Base-by-base conservation (phyloP, 2,329 filamentous ascomycete genomes). In the Diplodia mutila region DNA sequence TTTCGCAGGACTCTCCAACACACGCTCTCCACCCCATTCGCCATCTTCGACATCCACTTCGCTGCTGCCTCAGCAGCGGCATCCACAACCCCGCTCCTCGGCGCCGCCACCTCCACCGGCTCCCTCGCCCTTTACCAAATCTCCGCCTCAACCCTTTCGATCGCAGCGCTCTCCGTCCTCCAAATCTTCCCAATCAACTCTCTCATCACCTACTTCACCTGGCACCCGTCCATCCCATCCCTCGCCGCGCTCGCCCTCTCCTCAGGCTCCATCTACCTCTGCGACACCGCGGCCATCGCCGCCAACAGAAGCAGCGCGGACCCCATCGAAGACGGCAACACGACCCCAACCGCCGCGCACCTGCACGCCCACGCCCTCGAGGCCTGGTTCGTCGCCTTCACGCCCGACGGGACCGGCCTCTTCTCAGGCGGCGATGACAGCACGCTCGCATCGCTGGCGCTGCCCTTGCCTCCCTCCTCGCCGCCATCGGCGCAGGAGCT, bases 41-140 rank as follows among this genome's bases (percentile, higher is more conserved):
- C 92, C 6, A 85, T 97, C 32, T 85, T 97, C 65, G 94, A 97
- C 76, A 82, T 97, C 34, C 92, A 94, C 72, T 98, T 97, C 77
- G 87, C 90, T 69, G 87, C 86, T 1, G 75, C 63, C 76, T 83
- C 59, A 61, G 69, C 2, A 34, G 6, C 25, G 52, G 57, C 67
- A 66, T 52, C 52, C 14, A 65, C 80, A 78, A 64, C 80, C 78
- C 61, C 83, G 34, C 80, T 91, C 3, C 84, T 97, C 65, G 93
- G 89, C 11, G 88, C 90, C 3, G 92, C 92, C 9, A 92, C 91
- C 1, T 97, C 93, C 69, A 92, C 90, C 0, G 92, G 90, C 0
- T 85, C 85, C 0, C 80, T 96, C 14, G 85, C 85, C 1, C 82
- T 94, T 61, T 93, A 90, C 77, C 72, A 73, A 3, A 67, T 69